These are phyloP conservation scores for Agrostemma githago DNA, from an alignment of 148 eudicot species.

Conservation along the genomic window DNA sequence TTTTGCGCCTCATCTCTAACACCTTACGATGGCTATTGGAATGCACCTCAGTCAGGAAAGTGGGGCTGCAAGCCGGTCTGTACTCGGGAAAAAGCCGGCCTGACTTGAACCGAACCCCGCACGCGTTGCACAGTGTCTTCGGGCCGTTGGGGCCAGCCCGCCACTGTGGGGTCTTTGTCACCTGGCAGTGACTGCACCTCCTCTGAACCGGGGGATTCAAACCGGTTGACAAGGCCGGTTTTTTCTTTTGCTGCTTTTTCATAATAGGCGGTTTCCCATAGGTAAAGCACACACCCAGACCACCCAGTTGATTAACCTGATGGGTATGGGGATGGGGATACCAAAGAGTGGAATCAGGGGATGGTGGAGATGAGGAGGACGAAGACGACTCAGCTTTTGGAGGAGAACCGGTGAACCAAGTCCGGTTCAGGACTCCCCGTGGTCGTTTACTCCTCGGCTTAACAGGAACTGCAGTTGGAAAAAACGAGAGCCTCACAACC, in stretches of 20 bases:
- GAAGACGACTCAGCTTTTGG: slow-evolving; percentile 44
- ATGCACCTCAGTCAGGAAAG: slow-evolving; percentile 61
- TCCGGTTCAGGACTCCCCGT: slow-evolving; percentile 27
- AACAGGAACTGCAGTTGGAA: slow-evolving; percentile 46
- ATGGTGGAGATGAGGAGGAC: slow-evolving; percentile 35
- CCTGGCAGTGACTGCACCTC: slow-evolving; percentile 65
- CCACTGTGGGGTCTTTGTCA: slow-evolving; percentile 91
- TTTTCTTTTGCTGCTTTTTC: slow-evolving; percentile 50
- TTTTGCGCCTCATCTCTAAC: slow-evolving; percentile 72
- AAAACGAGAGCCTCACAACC: slow-evolving; percentile 22
- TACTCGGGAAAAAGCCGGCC: slow-evolving; percentile 87
- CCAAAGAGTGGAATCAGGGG: slow-evolving; percentile 26
- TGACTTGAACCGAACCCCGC: slow-evolving; percentile 84
- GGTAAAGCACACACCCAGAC: slow-evolving; percentile 14
- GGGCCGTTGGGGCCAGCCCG: slow-evolving; percentile 86
- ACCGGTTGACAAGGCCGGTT: slow-evolving; percentile 19
- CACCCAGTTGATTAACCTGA: slow-evolving; percentile 26
- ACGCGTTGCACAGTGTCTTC: slow-evolving; percentile 78
- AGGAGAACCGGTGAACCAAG: slow-evolving; percentile 36
- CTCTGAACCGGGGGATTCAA: slow-evolving; percentile 30
- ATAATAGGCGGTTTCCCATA: slow-evolving; percentile 41
- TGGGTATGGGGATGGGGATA: neutral
- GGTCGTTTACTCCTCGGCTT: slow-evolving; percentile 62
- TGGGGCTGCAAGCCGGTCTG: slow-evolving; percentile 87
- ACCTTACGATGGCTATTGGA: slow-evolving; percentile 91